Conservation (phyloP, 306 rosid genomes). For the Quercus wislizeni region DNA sequence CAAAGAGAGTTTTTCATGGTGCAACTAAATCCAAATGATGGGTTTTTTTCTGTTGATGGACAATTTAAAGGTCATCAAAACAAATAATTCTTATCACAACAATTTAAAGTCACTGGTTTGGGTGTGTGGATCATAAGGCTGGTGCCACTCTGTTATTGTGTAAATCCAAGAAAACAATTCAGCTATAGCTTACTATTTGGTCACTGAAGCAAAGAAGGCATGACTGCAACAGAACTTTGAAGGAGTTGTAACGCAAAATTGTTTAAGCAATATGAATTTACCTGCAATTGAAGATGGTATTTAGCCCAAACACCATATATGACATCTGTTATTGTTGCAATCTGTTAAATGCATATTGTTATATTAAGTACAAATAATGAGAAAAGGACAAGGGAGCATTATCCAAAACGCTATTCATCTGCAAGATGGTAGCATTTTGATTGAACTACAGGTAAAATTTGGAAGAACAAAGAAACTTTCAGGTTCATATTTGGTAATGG, state of each 20-base stretch:
- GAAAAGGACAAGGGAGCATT: constrained; percentile 6
- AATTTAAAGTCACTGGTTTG: background rate
- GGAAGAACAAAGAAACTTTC: constrained; percentile 35
- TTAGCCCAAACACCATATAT: constrained; percentile 81
- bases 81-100: background rate
- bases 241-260: constrained; percentile 4
- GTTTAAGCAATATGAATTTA: constrained; percentile 10
- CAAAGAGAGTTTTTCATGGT: background rate
- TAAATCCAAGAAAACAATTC: background rate
- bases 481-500: constrained; percentile 80
- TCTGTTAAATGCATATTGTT: constrained; percentile 36
- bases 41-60: background rate
- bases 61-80: background rate
- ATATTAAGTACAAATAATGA: constrained; percentile 4
- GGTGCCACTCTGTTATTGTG: background rate
- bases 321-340: constrained; percentile 62
- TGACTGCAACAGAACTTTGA: background rate
- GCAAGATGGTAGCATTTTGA: background rate
- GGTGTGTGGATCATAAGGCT: too few relatives aligned
- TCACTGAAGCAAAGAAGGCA: background rate
- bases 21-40: background rate
- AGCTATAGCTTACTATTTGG: background rate
- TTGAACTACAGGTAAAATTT: constrained; percentile 7
- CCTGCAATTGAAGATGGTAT: constrained; percentile 86
- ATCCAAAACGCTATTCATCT: background rate